These are phyloP conservation scores for Sphaerosporella brunnea DNA, from an alignment of 495 filamentous ascomycete genomes.

Conservation along the genomic window DNA sequence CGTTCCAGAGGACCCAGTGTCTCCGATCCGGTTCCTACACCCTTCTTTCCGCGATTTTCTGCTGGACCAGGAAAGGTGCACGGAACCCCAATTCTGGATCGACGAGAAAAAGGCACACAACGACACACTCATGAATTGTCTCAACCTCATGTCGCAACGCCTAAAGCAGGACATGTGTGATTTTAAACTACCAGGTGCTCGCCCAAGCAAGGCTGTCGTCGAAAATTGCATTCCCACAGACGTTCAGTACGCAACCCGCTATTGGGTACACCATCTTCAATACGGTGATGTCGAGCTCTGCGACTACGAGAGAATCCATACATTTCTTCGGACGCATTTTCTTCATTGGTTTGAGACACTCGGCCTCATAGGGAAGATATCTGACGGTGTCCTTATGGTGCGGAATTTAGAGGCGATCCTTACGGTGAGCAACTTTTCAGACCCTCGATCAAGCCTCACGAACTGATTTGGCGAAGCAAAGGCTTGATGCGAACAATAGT, in stretches of 20 bases:
- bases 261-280: constrained; percentile 31
- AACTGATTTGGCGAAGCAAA: no score
- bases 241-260: constrained; percentile 9
- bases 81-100: constrained; percentile 22
- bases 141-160: constrained; percentile 24
- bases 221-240: constrained; percentile 22
- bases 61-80: constrained; percentile 13
- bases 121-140: constrained; percentile 17
- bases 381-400: constrained; percentile 8
- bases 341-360: constrained; percentile 21
- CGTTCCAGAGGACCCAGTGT: not conserved
- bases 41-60: constrained; percentile 18
- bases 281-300: constrained; percentile 18
- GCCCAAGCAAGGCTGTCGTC: constrained; percentile 21
- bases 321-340: constrained; percentile 11
- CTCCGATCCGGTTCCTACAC: constrained; percentile 16
- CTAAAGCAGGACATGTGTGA: constrained; percentile 30
- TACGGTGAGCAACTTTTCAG: constrained; percentile 4
- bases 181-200: constrained; percentile 19
- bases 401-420: not conserved
- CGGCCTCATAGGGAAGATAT: constrained; percentile 13
- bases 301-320: constrained; percentile 17
- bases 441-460: not conserved
- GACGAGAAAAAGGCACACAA: constrained; percentile 16
- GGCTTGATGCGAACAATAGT: not conserved